Evolutionary conservation across 768 basidiomycete species (phyloP).

Genomic region (Trametes elegans): DNA sequence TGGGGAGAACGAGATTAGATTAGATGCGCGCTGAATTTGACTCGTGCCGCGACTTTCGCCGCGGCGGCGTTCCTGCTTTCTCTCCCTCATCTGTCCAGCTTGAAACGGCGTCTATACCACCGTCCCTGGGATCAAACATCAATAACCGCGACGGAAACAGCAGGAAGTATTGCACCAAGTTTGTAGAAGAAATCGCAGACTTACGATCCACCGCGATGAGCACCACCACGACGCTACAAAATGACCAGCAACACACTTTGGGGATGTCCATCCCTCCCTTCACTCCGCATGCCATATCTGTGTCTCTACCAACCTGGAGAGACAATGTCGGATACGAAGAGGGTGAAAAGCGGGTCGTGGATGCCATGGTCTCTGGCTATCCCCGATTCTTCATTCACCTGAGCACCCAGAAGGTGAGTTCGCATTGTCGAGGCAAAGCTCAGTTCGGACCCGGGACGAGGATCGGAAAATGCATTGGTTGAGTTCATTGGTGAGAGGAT

Average conservation of each 20-base stretch:
- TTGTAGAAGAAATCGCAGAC: neutral
- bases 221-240: conserved; percentile 1
- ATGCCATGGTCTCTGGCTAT: conserved; percentile 85
- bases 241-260: conserved; percentile 24
- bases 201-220: neutral
- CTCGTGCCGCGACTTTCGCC: neutral
- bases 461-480: no score
- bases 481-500: no score
- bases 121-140: no score
- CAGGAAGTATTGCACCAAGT: neutral
- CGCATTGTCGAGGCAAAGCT: no score
- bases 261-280: conserved; percentile 62
- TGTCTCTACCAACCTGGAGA: conserved; percentile 90
- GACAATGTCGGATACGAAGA: conserved; percentile 94
- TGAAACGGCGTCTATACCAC: no score
- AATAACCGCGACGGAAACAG: neutral
- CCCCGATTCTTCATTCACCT: conserved; percentile 93
- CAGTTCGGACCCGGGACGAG: no score
- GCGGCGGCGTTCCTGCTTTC: no score
- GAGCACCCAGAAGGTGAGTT: conserved; percentile 77
- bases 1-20: no score
- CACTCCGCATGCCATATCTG: conserved; percentile 88
- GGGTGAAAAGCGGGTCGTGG: conserved; percentile 74
- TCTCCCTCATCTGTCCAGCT: no score
- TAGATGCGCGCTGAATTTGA: neutral